Evolutionary conservation across 2,329 filamentous ascomycete species (phyloP).

Genomic region (Pezicula rhizophila): DNA sequence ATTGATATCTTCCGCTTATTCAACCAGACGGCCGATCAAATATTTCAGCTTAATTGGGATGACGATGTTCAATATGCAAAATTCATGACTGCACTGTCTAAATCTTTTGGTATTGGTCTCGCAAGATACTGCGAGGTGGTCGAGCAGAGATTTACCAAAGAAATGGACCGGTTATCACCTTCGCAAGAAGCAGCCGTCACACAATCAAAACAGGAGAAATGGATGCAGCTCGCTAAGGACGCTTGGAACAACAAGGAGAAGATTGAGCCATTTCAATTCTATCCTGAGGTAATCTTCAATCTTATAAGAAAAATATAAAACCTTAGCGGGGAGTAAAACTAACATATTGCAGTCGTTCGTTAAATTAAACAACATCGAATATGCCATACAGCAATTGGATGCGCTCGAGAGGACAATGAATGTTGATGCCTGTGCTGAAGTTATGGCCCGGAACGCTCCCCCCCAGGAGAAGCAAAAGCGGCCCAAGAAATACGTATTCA

Average conservation of each 20-base stretch:
- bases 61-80: conserved; percentile 90
- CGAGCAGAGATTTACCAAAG: conserved; percentile 76
- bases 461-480: conserved; percentile 58
- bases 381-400: conserved; percentile 86
- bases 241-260: conserved; percentile 89
- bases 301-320: neutral
- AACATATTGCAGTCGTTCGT: conserved; percentile 69
- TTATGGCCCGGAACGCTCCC: conserved; percentile 70
- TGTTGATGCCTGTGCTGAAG: conserved; percentile 80
- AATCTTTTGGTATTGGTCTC: conserved; percentile 75
- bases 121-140: conserved; percentile 87
- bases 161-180: conserved; percentile 89
- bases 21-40: conserved; percentile 83
- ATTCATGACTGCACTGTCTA: conserved; percentile 92
- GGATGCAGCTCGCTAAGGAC: conserved; percentile 89
- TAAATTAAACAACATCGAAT: conserved; percentile 97
- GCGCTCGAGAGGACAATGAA: conserved; percentile 85
- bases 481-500: conserved; percentile 90
- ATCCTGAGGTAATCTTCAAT: conserved; percentile 63
- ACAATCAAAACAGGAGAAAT: conserved; percentile 84
- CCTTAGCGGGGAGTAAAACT: conserved; percentile 19
- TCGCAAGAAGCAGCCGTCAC: conserved; percentile 75
- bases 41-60: conserved; percentile 83
- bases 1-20: conserved; percentile 93
- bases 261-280: conserved; percentile 95